Base-by-base conservation (phyloP, 2,329 filamentous ascomycete genomes). In the Septoria linicola region DNA sequence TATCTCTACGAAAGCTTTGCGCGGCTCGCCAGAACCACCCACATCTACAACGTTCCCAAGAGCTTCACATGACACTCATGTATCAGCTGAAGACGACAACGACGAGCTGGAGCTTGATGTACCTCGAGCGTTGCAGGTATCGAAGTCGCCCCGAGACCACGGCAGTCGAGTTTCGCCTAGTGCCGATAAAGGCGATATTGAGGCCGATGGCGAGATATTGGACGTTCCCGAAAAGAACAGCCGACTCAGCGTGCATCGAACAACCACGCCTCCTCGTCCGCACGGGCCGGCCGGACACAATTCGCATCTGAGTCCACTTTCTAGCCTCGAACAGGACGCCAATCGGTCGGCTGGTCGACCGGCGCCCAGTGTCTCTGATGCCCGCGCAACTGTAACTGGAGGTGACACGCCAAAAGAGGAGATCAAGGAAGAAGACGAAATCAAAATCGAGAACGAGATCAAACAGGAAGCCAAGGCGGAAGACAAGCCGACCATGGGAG, bases 61-160 rank as follows among this genome's bases (percentile, higher is more conserved):
- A 36, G 25, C 21, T 25, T 2, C 17, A 6, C 5, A n/a, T 13
- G 14, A 16, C 1, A 17, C 3, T 17, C n/a, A 46, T n/a, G 32
- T 4, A 7, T 14, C 7, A 8, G 23, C 17, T 4, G 32, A 27
- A 11, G 43, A 37, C 4, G 14, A 17, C 11, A 32, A 36, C 11
- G 31, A 46, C 10, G 43, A 46, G 8, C 21, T 46, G 21, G 43
- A 37, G 23, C 30, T 46, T 11, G 43, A 37, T 6, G 32, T 21
- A 14, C 43, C 43, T 8, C 32, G 19, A n/a, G 17, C 43, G 3
- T 30, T 46, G 25, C 19, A 16, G 25, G 19, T 16, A 16, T 44
- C 41, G 4, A 16, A 30, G 25, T 19, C 16, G 21, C 8, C 17
- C 4, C 34, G 10, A 31, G 16, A 23, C n/a, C n/a, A n/a, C n/a